Evolutionary conservation across 306 rosid species (phyloP).

Genomic region (Dalbergia cochinchinensis): DNA sequence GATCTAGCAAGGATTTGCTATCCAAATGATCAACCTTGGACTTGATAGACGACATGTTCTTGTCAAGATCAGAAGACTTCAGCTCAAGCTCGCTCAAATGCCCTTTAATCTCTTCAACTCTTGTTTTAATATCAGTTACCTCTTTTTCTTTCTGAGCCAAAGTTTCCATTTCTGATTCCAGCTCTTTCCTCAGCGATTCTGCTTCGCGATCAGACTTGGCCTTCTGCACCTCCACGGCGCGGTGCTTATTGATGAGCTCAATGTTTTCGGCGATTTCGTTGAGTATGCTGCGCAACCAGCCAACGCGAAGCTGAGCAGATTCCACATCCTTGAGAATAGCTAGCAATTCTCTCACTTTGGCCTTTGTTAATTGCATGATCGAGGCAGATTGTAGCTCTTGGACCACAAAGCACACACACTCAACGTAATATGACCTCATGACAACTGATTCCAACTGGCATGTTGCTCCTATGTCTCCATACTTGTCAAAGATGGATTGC

Average conservation of each 20-base stretch:
- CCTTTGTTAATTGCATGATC: conserved; percentile 59
- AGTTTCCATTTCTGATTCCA: conserved; percentile 61
- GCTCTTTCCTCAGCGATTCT: conserved; percentile 62
- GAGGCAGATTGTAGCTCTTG: conserved; percentile 75
- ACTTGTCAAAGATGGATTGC: conserved; percentile 67
- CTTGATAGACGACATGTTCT: conserved; percentile 56
- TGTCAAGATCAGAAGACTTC: conserved; percentile 64
- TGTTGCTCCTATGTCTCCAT: conserved; percentile 82
- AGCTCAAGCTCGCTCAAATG: conserved; percentile 73
- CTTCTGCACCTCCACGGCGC: conserved; percentile 57
- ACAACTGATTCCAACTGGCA: conserved; percentile 88
- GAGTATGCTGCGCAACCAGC: conserved; percentile 72
- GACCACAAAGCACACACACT: conserved; percentile 86
- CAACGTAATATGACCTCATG: conserved; percentile 85
- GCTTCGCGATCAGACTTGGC: conserved; percentile 60
- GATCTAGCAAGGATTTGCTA: conserved; percentile 63
- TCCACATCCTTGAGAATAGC: conserved; percentile 93
- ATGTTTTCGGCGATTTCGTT: conserved; percentile 61
- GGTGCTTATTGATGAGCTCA: conserved; percentile 64
- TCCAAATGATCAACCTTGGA: conserved; percentile 68
- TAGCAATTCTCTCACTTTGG: conserved; percentile 72
- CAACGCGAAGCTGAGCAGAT: conserved; percentile 69
- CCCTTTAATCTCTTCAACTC: conserved; percentile 55
- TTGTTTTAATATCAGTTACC: conserved; percentile 53
- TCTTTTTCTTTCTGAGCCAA: conserved; percentile 73